These are phyloP conservation scores for Rugosomyces carneus DNA, from an alignment of 1,284 basidiomycete genomes.

Conservation along the genomic window DNA sequence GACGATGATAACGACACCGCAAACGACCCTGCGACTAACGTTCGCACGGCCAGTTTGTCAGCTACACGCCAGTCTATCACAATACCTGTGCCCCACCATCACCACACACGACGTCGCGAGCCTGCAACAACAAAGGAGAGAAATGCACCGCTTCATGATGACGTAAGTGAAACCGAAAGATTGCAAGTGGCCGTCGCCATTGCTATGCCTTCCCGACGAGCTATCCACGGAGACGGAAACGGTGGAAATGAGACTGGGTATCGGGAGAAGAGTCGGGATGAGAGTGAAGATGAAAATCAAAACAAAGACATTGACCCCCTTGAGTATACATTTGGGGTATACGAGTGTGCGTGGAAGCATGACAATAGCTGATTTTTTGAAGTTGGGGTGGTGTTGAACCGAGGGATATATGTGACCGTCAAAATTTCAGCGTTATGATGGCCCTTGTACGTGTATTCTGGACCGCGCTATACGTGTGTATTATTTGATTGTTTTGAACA, in stretches of 20 bases:
- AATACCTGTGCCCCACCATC: conserved; percentile 3
- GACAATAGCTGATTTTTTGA: conserved; percentile 9
- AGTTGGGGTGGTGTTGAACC: not conserved
- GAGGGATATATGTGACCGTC: too few relatives aligned
- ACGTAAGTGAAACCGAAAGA: conserved; percentile 10
- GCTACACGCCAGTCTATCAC: not conserved
- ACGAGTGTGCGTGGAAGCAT: conserved; percentile 13
- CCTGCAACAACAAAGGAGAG: conserved; percentile 7
- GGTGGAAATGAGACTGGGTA: not conserved
- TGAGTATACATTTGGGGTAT: conserved; percentile 15
- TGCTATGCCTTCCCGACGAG: conserved; percentile 34
- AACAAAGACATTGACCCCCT: too few relatives aligned
- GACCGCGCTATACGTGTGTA: conserved; percentile 1
- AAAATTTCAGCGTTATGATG: not conserved
- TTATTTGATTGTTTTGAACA: conserved; percentile 1
- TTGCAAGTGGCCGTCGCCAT: conserved; percentile 36
- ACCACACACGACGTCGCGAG: conserved; percentile 1
- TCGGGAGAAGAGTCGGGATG: not conserved
- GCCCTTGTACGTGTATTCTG: conserved; percentile 2
- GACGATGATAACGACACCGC: not conserved
- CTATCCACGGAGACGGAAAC: not conserved
- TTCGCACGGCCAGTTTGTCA: not conserved
- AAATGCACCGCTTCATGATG: conserved; percentile 1
- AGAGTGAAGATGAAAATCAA: conserved; percentile 7
- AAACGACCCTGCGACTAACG: not conserved